Evolutionary conservation across 2,329 filamentous ascomycete species (phyloP), one percentile per base, ranked within the genome.

Genomic region (Cordyceps javanica): DNA sequence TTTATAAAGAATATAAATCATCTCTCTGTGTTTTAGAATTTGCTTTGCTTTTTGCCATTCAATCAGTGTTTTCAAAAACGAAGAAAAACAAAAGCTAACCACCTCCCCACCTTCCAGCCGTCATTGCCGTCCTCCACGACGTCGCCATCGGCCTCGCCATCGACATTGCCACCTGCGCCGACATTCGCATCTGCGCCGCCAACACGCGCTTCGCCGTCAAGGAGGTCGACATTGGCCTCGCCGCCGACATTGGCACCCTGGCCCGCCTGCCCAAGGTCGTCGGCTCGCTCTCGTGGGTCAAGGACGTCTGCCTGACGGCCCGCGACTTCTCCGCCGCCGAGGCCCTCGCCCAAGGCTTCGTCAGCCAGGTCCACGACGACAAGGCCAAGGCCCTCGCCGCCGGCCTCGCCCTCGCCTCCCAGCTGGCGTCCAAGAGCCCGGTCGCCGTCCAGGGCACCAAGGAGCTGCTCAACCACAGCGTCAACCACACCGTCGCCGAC

Each of bases 391-490:
- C 87, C 2, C 69, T 95, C 25, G 73, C 74, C 41, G 81, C 80
- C 38, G 91, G 81, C 0, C 49, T 92, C 60, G 77, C 82, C 61
- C 67, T 89, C 66, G 90, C 87, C 1, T 72, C 67, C 11, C 65
- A 85, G 66, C 82, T 97, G 59, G 88, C 89, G 28, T 76, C 70
- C 19, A 97, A 97, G 81, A 94, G 89, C 67, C 93, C 93, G 0
- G 86, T 97, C 23, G 91, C 91, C 1, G 89, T 93, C 62, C 84
- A 91, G 75, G 87, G 89, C 6, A 96, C 91, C 9, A 96, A 96
- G 77, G 89, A 94, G 74, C 73, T 96, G 61, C 69, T 96, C 68
- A 91, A 94, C 71, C 90, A 87, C 68, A 88, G 87, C 34, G 81
- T 90, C 65, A 92, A 96, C 70, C 84, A 91, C 69, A 78, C 80